Evolutionary conservation across 192 early-diverging fungal genomes (phyloP), one percentile per base, ranked within the genome.

Genomic region (Backusella morwellensis): DNA sequence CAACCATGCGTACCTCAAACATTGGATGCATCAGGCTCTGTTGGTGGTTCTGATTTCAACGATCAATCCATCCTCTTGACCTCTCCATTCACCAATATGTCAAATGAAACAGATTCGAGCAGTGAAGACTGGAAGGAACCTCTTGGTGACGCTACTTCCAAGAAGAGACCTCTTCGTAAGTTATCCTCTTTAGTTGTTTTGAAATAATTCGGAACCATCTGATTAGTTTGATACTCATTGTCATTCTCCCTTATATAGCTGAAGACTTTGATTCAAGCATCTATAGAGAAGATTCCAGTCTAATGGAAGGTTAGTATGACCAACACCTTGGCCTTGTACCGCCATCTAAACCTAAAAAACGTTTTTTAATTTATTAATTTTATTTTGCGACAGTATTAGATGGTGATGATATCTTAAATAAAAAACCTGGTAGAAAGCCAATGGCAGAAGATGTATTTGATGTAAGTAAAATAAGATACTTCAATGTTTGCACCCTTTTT

Each of bases 341-440:
- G 26, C 29, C 32, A 29, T 54, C 47, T 44, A 73, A 73, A 42
- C 72, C 23, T 42, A 52, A 52, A 41, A 41, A 41, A 23, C 40
- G 2, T 34, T n/a, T 34, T 40, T 54, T 35, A 73, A 35, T 52
- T 32, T 73, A 73, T 32, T 38, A 6, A 32, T 34, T 73, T 73
- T 54, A 52, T 35, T 73, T 52, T 50, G 72, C 15, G 32, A 73
- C 23, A 35, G 15, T 52, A 6, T 26, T 52, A 38, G 34, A 34
- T 73, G 34, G 26, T 21, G 72, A 47, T 3, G 32, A 56, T 23
- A 6, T 35, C 2, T 73, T 56, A n/a, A 52, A 54, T 17, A 72
- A n/a, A 54, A 68, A 76, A 23, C 44, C 66, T 70, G 68, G 75
- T 14, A 67, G 75, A 4, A 70, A 68, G 32, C 67, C 75, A n/a